Percentiles rank a stretch among this genome's conserved stretches.
These are phyloP conservation scores for Fusarium sp. DNA, from an alignment of 2,329 filamentous ascomycete genomes.

Conservation along the genomic window DNA sequence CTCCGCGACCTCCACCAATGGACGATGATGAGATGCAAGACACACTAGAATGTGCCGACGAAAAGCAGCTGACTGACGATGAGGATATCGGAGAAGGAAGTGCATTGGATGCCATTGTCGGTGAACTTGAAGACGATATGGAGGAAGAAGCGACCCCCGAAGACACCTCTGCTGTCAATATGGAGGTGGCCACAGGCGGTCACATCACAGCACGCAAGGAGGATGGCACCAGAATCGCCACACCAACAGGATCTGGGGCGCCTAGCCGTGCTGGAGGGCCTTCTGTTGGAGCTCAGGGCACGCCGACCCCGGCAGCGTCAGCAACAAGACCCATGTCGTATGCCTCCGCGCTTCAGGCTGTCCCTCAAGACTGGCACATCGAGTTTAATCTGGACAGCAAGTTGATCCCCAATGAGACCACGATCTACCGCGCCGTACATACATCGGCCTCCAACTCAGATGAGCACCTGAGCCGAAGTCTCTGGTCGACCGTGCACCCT, in stretches of 20 bases:
- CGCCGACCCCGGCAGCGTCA: constrained; percentile 64
- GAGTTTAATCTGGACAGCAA: constrained; percentile 91
- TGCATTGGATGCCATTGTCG: constrained; percentile 87
- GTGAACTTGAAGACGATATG: constrained; percentile 88
- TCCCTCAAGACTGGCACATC: constrained; percentile 95
- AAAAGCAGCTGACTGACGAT: constrained; percentile 82
- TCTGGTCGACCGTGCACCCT: constrained; percentile 91
- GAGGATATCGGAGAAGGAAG: constrained; percentile 74
- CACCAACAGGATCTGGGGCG: constrained; percentile 73
- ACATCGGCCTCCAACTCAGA: constrained; percentile 65
- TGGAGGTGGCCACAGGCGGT: constrained; percentile 88
- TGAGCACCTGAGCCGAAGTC: constrained; percentile 78
- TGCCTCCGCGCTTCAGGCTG: constrained; percentile 82
- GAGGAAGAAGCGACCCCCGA: constrained; percentile 74
- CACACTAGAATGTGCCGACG: constrained; percentile 91
- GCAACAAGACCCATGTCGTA: constrained; percentile 81
- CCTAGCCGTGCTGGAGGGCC: constrained; percentile 58
- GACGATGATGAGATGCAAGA: constrained; percentile 74
- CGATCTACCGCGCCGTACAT: constrained; percentile 94
- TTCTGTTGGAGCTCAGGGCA: constrained; percentile 56
- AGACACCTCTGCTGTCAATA: constrained; percentile 85
- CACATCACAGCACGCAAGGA: constrained; percentile 93
- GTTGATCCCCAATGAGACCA: constrained; percentile 89
- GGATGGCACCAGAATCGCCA: constrained; percentile 87
- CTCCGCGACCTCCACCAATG: constrained; percentile 65